These are phyloP conservation scores for Monotropa hypopitys DNA, from an alignment of 179 eudicot genomes.

Conservation along the genomic window DNA sequence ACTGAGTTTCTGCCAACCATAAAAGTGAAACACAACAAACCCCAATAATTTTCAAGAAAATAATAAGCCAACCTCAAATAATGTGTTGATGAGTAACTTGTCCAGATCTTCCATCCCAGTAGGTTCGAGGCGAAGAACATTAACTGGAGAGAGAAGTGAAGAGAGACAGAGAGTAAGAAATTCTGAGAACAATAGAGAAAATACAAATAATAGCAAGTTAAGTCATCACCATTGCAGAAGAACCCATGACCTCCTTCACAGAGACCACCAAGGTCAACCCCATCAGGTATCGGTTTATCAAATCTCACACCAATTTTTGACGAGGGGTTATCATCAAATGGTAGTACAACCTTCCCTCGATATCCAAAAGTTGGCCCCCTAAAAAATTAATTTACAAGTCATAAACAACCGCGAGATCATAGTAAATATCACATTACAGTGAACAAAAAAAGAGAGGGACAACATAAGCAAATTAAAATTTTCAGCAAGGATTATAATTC, in stretches of 20 bases:
- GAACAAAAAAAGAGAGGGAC: neutral
- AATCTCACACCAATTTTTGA: conserved; percentile 87
- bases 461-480: neutral
- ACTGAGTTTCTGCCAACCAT: neutral
- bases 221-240: conserved; percentile 70
- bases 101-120: conserved; percentile 70
- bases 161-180: conserved; percentile 18
- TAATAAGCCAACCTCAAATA: conserved; percentile 52
- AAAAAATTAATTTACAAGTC: conserved; percentile 8
- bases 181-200: conserved; percentile 7
- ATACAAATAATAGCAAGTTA: conserved; percentile 9
- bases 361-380: conserved; percentile 77
- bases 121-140: conserved; percentile 64
- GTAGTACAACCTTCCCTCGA: conserved; percentile 76
- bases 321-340: conserved; percentile 72
- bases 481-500: neutral
- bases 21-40: neutral
- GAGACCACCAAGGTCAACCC: conserved; percentile 75
- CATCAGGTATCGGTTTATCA: conserved; percentile 66
- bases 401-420: neutral
- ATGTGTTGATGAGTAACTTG: conserved; percentile 48
- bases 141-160: conserved; percentile 29
- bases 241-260: conserved; percentile 74
- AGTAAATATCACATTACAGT: neutral
- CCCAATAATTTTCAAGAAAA: neutral